Percentiles rank a stretch among this genome's conserved stretches.
Evolutionary conservation across 768 basidiomycete species (phyloP).

Genomic region (Mycena vitilis): DNA sequence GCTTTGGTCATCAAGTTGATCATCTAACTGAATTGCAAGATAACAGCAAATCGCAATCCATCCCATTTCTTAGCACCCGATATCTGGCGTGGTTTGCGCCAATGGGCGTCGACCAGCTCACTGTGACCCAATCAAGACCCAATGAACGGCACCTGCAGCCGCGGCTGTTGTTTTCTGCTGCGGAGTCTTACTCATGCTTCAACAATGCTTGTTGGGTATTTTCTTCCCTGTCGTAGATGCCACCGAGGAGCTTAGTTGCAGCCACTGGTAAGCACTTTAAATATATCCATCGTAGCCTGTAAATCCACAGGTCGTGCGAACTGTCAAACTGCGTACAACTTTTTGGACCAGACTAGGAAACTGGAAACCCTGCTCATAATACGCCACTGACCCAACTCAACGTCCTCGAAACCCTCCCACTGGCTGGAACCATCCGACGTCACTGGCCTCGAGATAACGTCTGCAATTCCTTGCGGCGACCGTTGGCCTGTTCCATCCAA

Average conservation of each 20-base stretch:
- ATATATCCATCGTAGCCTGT: slow-evolving; percentile 10
- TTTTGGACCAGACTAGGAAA: background rate
- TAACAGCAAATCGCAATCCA: background rate
- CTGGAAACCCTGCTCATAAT: background rate
- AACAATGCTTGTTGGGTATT: slow-evolving; percentile 10
- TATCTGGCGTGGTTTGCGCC: background rate
- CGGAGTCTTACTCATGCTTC: background rate
- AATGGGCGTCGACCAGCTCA: background rate
- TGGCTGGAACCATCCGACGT: background rate
- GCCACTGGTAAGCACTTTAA: slow-evolving; percentile 13
- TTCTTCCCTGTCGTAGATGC: slow-evolving; percentile 4
- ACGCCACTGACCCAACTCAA: background rate
- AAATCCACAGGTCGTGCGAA: background rate
- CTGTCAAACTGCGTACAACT: slow-evolving; percentile 1
- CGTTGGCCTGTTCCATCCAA: background rate
- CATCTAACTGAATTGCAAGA: too few relatives aligned
- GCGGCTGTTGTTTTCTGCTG: background rate
- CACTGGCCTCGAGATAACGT: slow-evolving; percentile 14
- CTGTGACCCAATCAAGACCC: too few relatives aligned
- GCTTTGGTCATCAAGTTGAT: too few relatives aligned
- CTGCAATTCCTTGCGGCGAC: slow-evolving; percentile 6
- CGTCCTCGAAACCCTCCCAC: background rate
- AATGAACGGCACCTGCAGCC: background rate
- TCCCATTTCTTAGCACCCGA: background rate
- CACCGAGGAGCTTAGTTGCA: slow-evolving; percentile 11